Percentiles rank a stretch among this genome's conserved stretches.
phyloP scores from a whole-genome alignment of 129 eudicot genomes.

The Chrysanthemum makinoi region DNA sequence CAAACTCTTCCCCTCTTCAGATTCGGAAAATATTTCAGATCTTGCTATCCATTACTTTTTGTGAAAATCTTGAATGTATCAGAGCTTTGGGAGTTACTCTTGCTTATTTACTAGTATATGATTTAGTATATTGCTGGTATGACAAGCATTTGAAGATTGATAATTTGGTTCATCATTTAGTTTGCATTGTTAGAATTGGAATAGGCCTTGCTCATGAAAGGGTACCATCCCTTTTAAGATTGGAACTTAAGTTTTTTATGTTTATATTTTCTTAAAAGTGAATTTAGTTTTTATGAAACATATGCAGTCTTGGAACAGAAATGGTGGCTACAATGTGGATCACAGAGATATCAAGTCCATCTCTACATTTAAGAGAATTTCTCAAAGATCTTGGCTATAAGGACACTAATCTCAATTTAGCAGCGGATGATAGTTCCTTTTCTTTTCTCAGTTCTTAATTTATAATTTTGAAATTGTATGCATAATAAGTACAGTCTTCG shows the following conservation, averaged over 20 bases:
- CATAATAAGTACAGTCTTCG: too few relatives aligned
- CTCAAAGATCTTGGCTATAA: slow-evolving; percentile 81
- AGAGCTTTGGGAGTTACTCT: slow-evolving; percentile 54
- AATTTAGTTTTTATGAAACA: neutral
- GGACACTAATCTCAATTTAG: slow-evolving; percentile 73
- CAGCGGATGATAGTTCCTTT: slow-evolving; percentile 71
- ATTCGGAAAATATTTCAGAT: slow-evolving; percentile 18
- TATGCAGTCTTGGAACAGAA: slow-evolving; percentile 84
- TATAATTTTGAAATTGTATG: too few relatives aligned
- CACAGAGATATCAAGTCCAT: slow-evolving; percentile 91
- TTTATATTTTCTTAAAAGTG: neutral
- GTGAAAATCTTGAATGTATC: slow-evolving; percentile 25
- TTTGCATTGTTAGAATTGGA: slow-evolving; percentile 71
- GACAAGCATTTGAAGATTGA: slow-evolving; percentile 56
- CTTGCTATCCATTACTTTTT: neutral
- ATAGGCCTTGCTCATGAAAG: slow-evolving; percentile 79
- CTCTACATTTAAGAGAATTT: slow-evolving; percentile 79
- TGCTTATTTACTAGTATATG: slow-evolving; percentile 75
- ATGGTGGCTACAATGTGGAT: slow-evolving; percentile 83
- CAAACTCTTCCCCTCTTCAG: slow-evolving; percentile 70
- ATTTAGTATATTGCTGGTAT: slow-evolving; percentile 60
- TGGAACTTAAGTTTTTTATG: too few relatives aligned
- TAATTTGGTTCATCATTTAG: slow-evolving; percentile 76
- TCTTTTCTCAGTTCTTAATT: neutral
- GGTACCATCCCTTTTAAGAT: slow-evolving; percentile 33